Base-by-base conservation (phyloP, 2,329 filamentous ascomycete genomes). In the Pestalotiopsis sp. region DNA sequence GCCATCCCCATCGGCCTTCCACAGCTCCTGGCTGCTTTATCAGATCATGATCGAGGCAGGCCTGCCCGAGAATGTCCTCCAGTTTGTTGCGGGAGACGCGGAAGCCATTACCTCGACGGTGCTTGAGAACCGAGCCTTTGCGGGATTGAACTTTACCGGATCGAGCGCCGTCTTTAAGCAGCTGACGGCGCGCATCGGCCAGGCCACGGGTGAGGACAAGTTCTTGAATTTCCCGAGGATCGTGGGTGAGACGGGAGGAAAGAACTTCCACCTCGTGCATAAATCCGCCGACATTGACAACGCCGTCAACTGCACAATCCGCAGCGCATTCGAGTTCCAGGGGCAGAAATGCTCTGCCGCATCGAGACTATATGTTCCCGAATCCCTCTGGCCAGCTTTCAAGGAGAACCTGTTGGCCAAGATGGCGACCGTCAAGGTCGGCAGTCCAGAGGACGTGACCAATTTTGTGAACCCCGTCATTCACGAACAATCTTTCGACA, bases 251-350 rank as follows among this genome's bases (percentile, higher is more conserved):
- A 87, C 84, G 0, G 81, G 83, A 65, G 85, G 85, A 65, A 87
- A 87, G 81, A 87, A 87, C 76, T 86, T 86, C 78, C 83, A 85
- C 56, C 74, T 87, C 20, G 71, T 87, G 49, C 85, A 87, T 74
- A 71, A 77, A 0, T 82, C 84, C 2, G 84, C 84, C 13, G 83
- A 86, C 69, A 72, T 86, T 56, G 74, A 77, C n/a, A 85, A 82
- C 70, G 83, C 84, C 1, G 84, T 78, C 11, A 74, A 81, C 56
- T 81, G 85, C 70, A 85, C 84, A 2, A 80, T 86, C 62, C 81
- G 84, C 25, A 83, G 81, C 20, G 81, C 84, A 0, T 86, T 85
- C 70, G 84, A 86, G 75, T 86, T 83, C 74, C 81, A 84, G 69
- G 84, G 84, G 23, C 84, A 86, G 71, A 86, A 86, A 76, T 86